Percentiles rank a stretch among this genome's conserved stretches.
These are phyloP conservation scores for Blastomyces gilchristii DNA, from an alignment of 2,329 filamentous ascomycete genomes.

Conservation along the genomic window DNA sequence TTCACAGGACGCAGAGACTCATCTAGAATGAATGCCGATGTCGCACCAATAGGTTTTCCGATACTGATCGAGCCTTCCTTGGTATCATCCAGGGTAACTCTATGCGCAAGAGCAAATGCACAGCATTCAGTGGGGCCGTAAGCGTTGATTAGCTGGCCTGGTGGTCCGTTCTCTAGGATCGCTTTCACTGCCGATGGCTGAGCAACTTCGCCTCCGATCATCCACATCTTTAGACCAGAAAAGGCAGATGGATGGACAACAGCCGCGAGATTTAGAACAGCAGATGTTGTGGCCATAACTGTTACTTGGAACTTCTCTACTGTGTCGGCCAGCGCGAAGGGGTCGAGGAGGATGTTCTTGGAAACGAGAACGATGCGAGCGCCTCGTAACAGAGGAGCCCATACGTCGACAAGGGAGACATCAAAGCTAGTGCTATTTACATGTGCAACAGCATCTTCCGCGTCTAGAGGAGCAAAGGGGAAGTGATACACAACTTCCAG, in stretches of 20 bases:
- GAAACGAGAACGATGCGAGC: constrained; percentile 15
- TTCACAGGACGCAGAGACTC: constrained; percentile 9
- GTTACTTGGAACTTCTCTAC: constrained; percentile 11
- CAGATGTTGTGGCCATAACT: constrained; percentile 15
- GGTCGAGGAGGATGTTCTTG: constrained; percentile 13
- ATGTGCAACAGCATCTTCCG: constrained; percentile 16
- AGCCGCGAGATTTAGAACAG: constrained; percentile 15
- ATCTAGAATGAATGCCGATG: constrained; percentile 13
- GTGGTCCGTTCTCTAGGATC: constrained; percentile 15
- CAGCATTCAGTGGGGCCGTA: constrained; percentile 21
- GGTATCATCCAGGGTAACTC: constrained; percentile 15
- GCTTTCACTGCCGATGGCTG: constrained; percentile 15
- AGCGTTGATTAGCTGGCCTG: constrained; percentile 17
- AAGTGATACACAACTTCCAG: constrained; percentile 18
- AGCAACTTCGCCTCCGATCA: constrained; percentile 17
- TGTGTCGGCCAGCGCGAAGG: constrained; percentile 8
- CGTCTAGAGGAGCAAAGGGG: constrained; percentile 14
- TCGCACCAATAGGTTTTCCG: constrained; percentile 10
- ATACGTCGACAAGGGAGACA: constrained; percentile 21
- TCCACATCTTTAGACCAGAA: constrained; percentile 9
- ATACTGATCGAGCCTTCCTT: constrained; percentile 5
- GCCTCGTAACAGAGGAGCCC: constrained; percentile 17
- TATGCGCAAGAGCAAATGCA: constrained; percentile 15
- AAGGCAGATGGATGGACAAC: constrained; percentile 14
- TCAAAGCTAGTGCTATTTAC: constrained; percentile 21